phyloP scores from a whole-genome alignment of 169 alveolate genomes.

The Ichthyophthirius multifiliis region DNA sequence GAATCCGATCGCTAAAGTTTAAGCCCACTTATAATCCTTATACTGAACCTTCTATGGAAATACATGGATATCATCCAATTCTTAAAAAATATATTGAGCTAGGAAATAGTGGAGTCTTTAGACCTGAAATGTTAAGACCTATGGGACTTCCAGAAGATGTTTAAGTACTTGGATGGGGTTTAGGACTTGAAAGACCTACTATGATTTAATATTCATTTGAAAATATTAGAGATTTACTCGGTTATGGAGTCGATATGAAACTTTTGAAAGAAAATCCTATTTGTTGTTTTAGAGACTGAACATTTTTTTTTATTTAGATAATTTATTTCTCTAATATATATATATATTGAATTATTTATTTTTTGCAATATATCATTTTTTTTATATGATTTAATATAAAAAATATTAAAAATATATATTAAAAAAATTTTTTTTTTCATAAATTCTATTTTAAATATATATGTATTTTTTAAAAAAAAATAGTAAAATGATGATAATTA shows the following conservation, averaged over 20 bases:
- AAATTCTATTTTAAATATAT: too few species aligned
- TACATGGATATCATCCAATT: slow-evolving; percentile 97
- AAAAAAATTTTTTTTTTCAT: too few species aligned
- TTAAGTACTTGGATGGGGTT: slow-evolving; percentile 99
- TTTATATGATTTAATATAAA: too few species aligned
- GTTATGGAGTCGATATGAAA: slow-evolving; percentile 87
- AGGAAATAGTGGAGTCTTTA: slow-evolving; percentile 99
- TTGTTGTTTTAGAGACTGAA: slow-evolving; percentile 66
- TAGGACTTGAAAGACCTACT: slow-evolving; percentile 98
- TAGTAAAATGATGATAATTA: too few species aligned
- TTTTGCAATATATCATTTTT: too few species aligned
- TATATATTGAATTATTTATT: not conserved
- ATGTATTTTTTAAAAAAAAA: too few species aligned
- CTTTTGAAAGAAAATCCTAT: slow-evolving; percentile 75
- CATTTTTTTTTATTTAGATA: not conserved
- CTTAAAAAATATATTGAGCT: slow-evolving; percentile 91
- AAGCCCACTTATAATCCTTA: slow-evolving; percentile 99
- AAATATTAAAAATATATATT: too few species aligned
- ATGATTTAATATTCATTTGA: slow-evolving; percentile 95
- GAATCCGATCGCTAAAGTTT: slow-evolving; percentile 91
- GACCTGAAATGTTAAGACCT: slow-evolving; percentile 99
- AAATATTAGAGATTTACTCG: slow-evolving; percentile 98
- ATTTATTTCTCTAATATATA: not conserved
- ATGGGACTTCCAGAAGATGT: slow-evolving; percentile 98
- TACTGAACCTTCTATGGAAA: slow-evolving; percentile 99